Base-by-base conservation (phyloP, 176 grass and related monocot genomes). In the Oryza meyeriana region DNA sequence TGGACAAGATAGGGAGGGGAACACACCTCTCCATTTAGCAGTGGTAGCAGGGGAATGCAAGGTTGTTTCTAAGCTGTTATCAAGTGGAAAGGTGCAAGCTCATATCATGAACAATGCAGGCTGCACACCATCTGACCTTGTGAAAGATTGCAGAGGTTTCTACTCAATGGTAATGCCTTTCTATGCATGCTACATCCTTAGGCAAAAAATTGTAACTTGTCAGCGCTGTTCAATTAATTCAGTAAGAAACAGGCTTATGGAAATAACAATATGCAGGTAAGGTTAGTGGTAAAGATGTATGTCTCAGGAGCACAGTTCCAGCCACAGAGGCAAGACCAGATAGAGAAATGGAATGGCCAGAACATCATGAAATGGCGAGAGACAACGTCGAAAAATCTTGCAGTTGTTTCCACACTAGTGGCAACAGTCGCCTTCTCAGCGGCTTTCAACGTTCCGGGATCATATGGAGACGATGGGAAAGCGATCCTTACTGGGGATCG, bases 361-460 rank as follows among this genome's bases (percentile, higher is more conserved):
- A 55, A 91, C 22, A 47, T 71, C 31, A 35, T 84, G 66, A 89
- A 85, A 81, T 91, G 85, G 89, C 67, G 78, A 26, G 77, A 72
- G 30, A 47, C 13, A 11, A 85, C 79, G 12, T 85, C 77, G 0
- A 86, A 89, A 9, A 88, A 91, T 17, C 81, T 88, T 0, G 80
- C 77, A 7, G 57, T 92, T 34, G 83, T 92, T n/a, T 81, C 79
- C 25, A 84, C 84, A 2, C 76, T 92, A 5, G 81, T 92, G 28
- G 90, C 78, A 4, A 83, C 87, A 8, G 66, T 89, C 5, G 90
- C 86, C 42, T 92, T 92, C 61, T 92, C 83, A 2, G 87, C 90
- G 11, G 79, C 90, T 38, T 89, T 92, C 83, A 92, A 89, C 14
- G 79, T 92, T 22, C 90, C 87, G 2, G 86, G 90, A 40, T 85